These are phyloP conservation scores for Acanthamoeba castellanii DNA, from an alignment of 208 protist species.

Conservation along the genomic window DNA sequence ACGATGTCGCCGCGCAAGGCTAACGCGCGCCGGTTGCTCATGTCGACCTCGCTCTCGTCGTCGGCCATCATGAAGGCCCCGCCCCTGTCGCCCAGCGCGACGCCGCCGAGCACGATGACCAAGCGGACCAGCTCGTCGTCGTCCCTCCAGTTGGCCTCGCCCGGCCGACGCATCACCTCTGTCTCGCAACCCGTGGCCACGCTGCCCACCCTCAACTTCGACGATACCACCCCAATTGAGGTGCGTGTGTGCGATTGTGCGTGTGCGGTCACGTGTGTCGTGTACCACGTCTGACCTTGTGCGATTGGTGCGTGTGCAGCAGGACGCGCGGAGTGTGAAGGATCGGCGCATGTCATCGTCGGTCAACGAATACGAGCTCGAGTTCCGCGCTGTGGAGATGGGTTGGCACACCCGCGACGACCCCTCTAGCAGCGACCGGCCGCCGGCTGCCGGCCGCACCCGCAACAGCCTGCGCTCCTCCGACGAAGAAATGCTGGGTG, in stretches of 20 bases:
- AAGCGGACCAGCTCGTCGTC: neutral
- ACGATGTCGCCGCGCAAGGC: constrained; percentile 5
- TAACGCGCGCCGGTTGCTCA: constrained; percentile 11
- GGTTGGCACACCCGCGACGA: neutral
- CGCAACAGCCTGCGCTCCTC: neutral
- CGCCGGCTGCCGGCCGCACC: neutral
- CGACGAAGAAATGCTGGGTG: neutral
- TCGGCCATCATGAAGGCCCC: constrained; percentile 46
- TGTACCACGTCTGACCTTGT: neutral
- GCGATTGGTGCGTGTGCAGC: neutral
- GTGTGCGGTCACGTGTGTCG: neutral
- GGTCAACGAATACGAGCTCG: neutral
- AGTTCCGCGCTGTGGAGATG: constrained; percentile 7
- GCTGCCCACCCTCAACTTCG: neutral
- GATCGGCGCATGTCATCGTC: neutral
- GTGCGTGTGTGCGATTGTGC: neutral
- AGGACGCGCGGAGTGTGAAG: neutral
- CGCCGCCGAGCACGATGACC: neutral
- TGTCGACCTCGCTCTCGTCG: constrained; percentile 61
- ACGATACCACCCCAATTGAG: neutral
- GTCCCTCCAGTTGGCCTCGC: neutral
- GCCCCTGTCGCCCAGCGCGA: neutral
- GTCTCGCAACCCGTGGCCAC: neutral
- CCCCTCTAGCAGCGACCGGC: neutral
- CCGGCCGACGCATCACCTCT: neutral